These are phyloP conservation scores for Boletus tomentosulus DNA, from an alignment of 768 basidiomycete genomes.

Conservation along the genomic window DNA sequence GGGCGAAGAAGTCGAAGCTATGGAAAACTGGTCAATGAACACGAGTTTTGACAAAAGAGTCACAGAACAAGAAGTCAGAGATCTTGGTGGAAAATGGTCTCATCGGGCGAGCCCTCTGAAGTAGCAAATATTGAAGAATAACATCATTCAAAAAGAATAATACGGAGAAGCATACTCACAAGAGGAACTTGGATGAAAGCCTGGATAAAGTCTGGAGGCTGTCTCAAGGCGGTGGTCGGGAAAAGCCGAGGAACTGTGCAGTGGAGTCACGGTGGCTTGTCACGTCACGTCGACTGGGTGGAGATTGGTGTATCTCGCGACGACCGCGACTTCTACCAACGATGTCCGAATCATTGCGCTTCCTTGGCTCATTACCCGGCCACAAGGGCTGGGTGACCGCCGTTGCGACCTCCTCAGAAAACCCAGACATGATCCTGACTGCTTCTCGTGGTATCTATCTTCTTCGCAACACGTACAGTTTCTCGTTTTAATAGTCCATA, in stretches of 20 bases:
- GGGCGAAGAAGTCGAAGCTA: background rate
- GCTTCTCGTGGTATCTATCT: conserved; percentile 82
- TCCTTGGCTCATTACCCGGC: conserved; percentile 87
- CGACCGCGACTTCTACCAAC: conserved; percentile 23
- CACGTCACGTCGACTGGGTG: conserved; percentile 59
- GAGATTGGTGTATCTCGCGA: conserved; percentile 17
- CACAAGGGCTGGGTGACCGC: conserved; percentile 99
- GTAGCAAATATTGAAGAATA: conserved; percentile 62
- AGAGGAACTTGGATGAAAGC: background rate
- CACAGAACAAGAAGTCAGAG: conserved; percentile 42
- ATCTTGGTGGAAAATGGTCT: conserved; percentile 69
- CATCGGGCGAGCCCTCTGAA: conserved; percentile 58
- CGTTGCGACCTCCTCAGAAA: conserved; percentile 97
- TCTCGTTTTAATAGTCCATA: conserved; percentile 18
- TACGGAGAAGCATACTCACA: conserved; percentile 15
- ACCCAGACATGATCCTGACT: conserved; percentile 98
- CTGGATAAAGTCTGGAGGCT: too few relatives aligned
- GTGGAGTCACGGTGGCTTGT: conserved; percentile 19
- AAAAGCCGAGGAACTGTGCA: conserved; percentile 51
- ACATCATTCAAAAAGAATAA: conserved; percentile 33
- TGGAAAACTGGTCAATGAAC: conserved; percentile 7
- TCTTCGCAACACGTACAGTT: conserved; percentile 1
- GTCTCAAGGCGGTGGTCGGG: conserved; percentile 5
- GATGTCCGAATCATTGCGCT: conserved; percentile 86
- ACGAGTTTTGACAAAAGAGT: background rate